phyloP scores from a whole-genome alignment of 768 basidiomycete genomes.

The Lactarius quietus region DNA sequence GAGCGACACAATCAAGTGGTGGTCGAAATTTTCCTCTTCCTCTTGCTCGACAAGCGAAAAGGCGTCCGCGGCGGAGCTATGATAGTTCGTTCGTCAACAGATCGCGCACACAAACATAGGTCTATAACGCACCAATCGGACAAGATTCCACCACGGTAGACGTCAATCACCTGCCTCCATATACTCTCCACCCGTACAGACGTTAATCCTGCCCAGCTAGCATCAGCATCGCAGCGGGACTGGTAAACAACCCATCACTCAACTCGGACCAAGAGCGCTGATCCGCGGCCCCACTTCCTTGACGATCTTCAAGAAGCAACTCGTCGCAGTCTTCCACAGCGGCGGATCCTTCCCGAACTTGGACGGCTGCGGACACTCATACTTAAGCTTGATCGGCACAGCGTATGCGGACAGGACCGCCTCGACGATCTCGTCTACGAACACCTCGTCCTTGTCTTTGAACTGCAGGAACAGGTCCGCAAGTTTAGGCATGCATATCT shows the following conservation, averaged over 20 bases:
- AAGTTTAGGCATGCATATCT: slow-evolving; percentile 81
- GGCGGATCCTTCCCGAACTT: slow-evolving; percentile 85
- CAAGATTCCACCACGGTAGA: slow-evolving; percentile 75
- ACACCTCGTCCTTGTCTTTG: slow-evolving; percentile 58
- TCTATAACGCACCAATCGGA: slow-evolving; percentile 66
- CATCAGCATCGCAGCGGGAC: background rate
- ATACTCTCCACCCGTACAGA: slow-evolving; percentile 71
- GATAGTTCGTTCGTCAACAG: background rate
- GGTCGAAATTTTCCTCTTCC: slow-evolving; percentile 81
- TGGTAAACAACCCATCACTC: slow-evolving; percentile 22
- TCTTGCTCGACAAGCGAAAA: slow-evolving; percentile 64
- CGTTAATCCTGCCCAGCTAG: slow-evolving; percentile 44
- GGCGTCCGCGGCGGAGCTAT: slow-evolving; percentile 58
- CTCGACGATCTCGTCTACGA: slow-evolving; percentile 80
- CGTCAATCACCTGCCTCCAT: slow-evolving; percentile 81
- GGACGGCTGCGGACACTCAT: slow-evolving; percentile 87
- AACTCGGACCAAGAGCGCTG: slow-evolving; percentile 49
- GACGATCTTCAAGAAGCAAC: slow-evolving; percentile 68
- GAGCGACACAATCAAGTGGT: slow-evolving; percentile 69
- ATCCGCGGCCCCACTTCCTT: slow-evolving; percentile 60
- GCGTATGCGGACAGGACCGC: slow-evolving; percentile 79
- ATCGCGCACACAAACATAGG: background rate
- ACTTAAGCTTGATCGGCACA: slow-evolving; percentile 90
- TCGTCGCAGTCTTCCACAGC: slow-evolving; percentile 94
- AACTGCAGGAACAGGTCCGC: slow-evolving; percentile 73